Conservation (phyloP, 2,329 filamentous ascomycete genomes). For the Reticulascus tulasneorum region DNA sequence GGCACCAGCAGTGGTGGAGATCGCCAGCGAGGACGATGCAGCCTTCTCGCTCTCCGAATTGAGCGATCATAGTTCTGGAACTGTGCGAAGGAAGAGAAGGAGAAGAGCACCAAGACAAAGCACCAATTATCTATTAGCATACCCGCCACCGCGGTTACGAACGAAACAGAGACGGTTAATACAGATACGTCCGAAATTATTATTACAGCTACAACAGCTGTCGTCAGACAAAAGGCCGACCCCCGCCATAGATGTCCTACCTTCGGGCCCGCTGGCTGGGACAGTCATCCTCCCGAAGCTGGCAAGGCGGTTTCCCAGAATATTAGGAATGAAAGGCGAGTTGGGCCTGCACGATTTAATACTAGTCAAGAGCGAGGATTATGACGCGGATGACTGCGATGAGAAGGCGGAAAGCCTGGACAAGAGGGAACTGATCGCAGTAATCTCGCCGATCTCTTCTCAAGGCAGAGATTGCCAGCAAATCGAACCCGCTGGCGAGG, state of each 20-base stretch:
- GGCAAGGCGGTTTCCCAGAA: constrained; percentile 56
- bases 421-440: constrained; percentile 56
- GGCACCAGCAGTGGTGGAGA: constrained; percentile 27
- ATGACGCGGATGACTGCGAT: constrained; percentile 46
- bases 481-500: constrained; percentile 43
- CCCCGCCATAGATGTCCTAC: constrained; percentile 71
- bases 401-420: constrained; percentile 47
- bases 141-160: constrained; percentile 57
- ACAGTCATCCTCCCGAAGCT: constrained; percentile 55
- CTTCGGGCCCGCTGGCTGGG: constrained; percentile 56
- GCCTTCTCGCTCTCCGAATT: constrained; percentile 41
- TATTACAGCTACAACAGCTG: constrained; percentile 70
- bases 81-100: constrained; percentile 21
- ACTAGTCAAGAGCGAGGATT: constrained; percentile 67
- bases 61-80: constrained; percentile 45
- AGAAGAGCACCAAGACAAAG: constrained; percentile 42
- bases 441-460: constrained; percentile 55
- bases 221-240: constrained; percentile 55
- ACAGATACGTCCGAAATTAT: constrained; percentile 62
- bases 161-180: constrained; percentile 62
- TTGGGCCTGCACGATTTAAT: constrained; percentile 68
- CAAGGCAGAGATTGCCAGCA: constrained; percentile 42
- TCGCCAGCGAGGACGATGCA: constrained; percentile 46
- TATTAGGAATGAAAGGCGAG: constrained; percentile 60
- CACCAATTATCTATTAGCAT: constrained; percentile 64